phyloP scores from a whole-genome alignment of 2,329 filamentous ascomycete genomes.

The Domatiomyces catenatus region DNA sequence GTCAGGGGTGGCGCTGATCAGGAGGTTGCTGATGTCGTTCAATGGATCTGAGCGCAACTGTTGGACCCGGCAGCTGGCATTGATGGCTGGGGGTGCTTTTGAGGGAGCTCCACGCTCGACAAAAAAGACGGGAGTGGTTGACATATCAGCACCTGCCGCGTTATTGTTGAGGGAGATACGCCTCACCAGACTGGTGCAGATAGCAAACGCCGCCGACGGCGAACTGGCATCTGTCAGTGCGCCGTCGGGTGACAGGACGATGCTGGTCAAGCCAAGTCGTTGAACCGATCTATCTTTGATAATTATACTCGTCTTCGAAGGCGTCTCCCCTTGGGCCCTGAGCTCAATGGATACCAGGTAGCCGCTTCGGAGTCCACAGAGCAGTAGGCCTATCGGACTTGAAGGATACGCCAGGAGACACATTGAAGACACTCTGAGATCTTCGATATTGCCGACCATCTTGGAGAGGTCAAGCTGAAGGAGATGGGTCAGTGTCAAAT shows the following conservation, averaged over 20 bases:
- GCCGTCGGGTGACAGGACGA: neutral
- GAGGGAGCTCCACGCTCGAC: constrained; percentile 24
- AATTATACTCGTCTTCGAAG: neutral
- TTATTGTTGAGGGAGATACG: neutral
- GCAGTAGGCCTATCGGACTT: constrained; percentile 13
- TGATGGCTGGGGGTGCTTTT: constrained; percentile 19
- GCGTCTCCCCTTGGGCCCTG: neutral
- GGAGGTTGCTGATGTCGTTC: constrained; percentile 25
- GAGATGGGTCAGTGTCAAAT: constrained; percentile 3
- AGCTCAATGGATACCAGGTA: constrained; percentile 26
- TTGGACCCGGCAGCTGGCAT: constrained; percentile 11
- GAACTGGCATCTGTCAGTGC: neutral
- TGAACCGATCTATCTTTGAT: neutral
- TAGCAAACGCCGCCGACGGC: neutral
- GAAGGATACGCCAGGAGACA: constrained; percentile 14
- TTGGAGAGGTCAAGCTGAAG: constrained; percentile 4
- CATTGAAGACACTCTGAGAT: constrained; percentile 23
- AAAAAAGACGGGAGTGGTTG: constrained; percentile 1
- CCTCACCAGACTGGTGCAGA: neutral
- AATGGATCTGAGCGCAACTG: constrained; percentile 3
- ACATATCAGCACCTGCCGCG: neutral
- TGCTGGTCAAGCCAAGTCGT: neutral
- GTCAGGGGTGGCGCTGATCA: constrained; percentile 34
- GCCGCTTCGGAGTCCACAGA: constrained; percentile 34
- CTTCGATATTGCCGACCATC: constrained; percentile 20